Base-by-base conservation (phyloP, 2,329 filamentous ascomycete species). In the Aspergillus bombycis region DNA sequence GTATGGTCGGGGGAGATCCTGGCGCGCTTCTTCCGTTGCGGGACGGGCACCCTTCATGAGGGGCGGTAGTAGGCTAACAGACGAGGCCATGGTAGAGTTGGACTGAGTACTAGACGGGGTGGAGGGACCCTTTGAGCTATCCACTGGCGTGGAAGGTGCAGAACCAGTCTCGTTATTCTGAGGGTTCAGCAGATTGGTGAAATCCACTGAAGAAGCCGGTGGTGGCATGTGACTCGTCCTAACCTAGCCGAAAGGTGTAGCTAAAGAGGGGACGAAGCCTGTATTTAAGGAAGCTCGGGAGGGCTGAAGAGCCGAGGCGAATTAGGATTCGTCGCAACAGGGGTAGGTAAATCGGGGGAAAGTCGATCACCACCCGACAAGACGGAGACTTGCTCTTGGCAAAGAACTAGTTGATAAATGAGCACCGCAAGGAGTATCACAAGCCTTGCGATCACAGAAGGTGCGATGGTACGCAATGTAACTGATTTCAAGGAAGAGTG, bases 1-100 rank as follows among this genome's bases (percentile, higher is more conserved):
- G 88, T 99, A 99, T 0, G 94, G 94, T 62, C 95, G 90, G 64
- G 95, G 95, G 60, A 98, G 87, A 80, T 98, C 94, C 84, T 85
- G 92, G 80, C 80, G 87, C 34, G 75, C 71, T 66, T 79, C 77
- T 74, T 92, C 88, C 63, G 89, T 85, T 68, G 84, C 84, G 53
- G 88, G 87, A 55, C 89, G 75, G 58, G 76, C 71, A 62, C 79
- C 78, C 66, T 79, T 79, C 68, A 81, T 76, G 57, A 81, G 73
- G 26, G 80, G 79, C 52, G 81, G 81, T 63, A 82, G 67, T 43
- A 81, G 71, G 67, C 80, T 79, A 54, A 81, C 79, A 10, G 79
- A 76, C 55, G 80, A 78, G 43, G 80, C 74, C 80, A 82, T 82
- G 65, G 74, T 71, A 34, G 70, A 61, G 59, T 75, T 72, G 4